Conservation (phyloP, 306 rosid genomes). For the Gleditsia sinensis region DNA sequence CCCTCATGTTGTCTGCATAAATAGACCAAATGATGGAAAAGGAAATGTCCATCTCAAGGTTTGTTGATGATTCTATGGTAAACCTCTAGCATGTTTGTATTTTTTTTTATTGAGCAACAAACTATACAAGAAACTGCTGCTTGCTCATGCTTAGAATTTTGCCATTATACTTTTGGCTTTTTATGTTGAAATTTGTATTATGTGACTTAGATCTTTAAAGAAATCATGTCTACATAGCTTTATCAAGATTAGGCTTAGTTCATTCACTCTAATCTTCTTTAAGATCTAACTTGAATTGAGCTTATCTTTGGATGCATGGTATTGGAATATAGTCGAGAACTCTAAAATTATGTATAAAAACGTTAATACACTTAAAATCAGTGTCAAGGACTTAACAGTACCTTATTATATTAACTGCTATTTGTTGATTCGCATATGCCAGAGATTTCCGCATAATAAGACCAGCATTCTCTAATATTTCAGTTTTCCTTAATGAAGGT, state of each 20-base stretch:
- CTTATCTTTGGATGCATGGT: slow-evolving; percentile 20
- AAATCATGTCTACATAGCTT: slow-evolving; percentile 11
- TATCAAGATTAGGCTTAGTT: slow-evolving; percentile 9
- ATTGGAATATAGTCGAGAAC: not conserved
- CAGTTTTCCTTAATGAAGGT: no score
- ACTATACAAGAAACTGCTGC: slow-evolving; percentile 4
- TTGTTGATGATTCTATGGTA: slow-evolving; percentile 25
- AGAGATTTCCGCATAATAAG: no score
- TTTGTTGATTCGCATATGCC: no score
- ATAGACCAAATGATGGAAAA: slow-evolving; percentile 54
- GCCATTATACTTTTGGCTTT: not conserved
- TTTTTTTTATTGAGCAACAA: slow-evolving; percentile 13
- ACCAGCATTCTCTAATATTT: no score
- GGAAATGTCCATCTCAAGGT: slow-evolving; percentile 79
- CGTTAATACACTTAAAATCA: no score
- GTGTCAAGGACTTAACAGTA: no score
- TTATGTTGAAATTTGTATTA: slow-evolving; percentile 10
- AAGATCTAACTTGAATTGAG: not conserved
- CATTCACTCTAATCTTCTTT: slow-evolving; percentile 3
- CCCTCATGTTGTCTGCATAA: slow-evolving; percentile 68
- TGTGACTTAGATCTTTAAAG: slow-evolving; percentile 10
- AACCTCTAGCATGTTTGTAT: slow-evolving; percentile 15
- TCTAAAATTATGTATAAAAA: no score
- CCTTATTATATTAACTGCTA: no score
- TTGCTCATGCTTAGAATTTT: slow-evolving; percentile 16